Base-by-base conservation (phyloP, 2,329 filamentous ascomycete species). In the Trichoderma oligosporum region DNA sequence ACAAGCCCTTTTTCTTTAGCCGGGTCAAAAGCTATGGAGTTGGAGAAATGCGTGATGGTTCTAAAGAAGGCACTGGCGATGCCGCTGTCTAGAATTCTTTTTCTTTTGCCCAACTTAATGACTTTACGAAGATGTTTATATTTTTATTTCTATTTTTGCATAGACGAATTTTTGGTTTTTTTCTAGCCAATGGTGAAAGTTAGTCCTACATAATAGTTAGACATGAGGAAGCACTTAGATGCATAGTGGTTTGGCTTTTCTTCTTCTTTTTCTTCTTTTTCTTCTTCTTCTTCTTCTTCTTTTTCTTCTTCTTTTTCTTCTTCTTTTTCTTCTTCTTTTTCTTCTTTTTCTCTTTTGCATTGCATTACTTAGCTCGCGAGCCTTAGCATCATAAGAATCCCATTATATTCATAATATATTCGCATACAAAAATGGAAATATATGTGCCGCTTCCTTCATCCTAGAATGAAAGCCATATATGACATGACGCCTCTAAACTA, bases 1-100 rank as follows among this genome's bases (percentile, higher is more conserved):
- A 85, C 57, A 86, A 84, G 70, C 78, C 84, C 0, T 88, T 82
- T 66, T 83, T 85, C 67, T 88, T 86, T 63, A 87, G 84, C 66
- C 75, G 85, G 11, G 85, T 88, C 4, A 81, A 76, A 70, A 84
- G 82, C 61, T 87, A 85, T 61, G 82, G 82, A 0, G 65, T 73
- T 74, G 49, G 38, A n/a, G 24, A 24, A 22, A 16, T 39, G 24
- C 7, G 2, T 41, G 14, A 35, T 11, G 35, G 24, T 7, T 45
- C 29, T 33, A 6, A 7, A 31, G 18, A 31, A 38, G 25, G 22
- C 29, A 14, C 8, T 39, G 16, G n/a, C 16, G 35, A 14, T n/a
- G n/a, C n/a, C n/a, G n/a, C n/a, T n/a, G 20, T 22, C 41, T 55
- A 35, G 22, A 0, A 18, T 29, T 47, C 11, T 18, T 11, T 18